Evolutionary conservation across 2,329 filamentous ascomycete genomes (phyloP).

Genomic region (Aspergillus sp.): DNA sequence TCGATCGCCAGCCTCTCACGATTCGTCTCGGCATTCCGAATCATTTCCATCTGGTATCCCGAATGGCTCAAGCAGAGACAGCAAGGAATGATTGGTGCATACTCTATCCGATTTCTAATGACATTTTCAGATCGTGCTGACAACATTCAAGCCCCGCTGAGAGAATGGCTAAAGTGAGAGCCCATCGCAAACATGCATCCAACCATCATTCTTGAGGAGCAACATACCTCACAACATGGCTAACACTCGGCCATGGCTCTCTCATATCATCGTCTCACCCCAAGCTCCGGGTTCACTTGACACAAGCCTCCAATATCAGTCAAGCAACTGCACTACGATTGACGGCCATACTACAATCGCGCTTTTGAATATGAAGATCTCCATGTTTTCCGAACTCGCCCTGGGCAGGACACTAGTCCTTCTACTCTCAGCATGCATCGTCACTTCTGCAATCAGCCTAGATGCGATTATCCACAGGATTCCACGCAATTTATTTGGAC

Average conservation of each 20-base stretch:
- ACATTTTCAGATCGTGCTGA: not conserved
- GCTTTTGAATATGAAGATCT: slow-evolving; percentile 16
- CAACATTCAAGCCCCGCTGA: not conserved
- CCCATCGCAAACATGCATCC: not conserved
- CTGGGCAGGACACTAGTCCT: slow-evolving; percentile 16
- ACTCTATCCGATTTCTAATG: not conserved
- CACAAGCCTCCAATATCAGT: not conserved
- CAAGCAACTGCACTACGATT: not conserved
- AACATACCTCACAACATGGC: not conserved
- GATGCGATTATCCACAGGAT: slow-evolving; percentile 9
- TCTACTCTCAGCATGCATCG: slow-evolving; percentile 16
- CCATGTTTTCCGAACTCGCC: not conserved
- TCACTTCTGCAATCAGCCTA: slow-evolving; percentile 19
- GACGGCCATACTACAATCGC: not conserved
- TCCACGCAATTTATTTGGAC: slow-evolving; percentile 10
- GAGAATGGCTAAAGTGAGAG: slow-evolving; percentile 3
- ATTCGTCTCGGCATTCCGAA: not conserved
- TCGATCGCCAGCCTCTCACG: slow-evolving; percentile 4
- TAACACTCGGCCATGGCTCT: not conserved
- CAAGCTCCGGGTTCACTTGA: not conserved
- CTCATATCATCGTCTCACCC: slow-evolving; percentile 6
- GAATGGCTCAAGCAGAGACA: not conserved
- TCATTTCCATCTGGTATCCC: not conserved
- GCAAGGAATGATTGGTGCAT: not conserved
- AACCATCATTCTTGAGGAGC: slow-evolving; percentile 6